Evolutionary conservation across 495 filamentous ascomycete species (phyloP), one percentile per base, ranked within the genome.

Genomic region (Penicillium turbatum): DNA sequence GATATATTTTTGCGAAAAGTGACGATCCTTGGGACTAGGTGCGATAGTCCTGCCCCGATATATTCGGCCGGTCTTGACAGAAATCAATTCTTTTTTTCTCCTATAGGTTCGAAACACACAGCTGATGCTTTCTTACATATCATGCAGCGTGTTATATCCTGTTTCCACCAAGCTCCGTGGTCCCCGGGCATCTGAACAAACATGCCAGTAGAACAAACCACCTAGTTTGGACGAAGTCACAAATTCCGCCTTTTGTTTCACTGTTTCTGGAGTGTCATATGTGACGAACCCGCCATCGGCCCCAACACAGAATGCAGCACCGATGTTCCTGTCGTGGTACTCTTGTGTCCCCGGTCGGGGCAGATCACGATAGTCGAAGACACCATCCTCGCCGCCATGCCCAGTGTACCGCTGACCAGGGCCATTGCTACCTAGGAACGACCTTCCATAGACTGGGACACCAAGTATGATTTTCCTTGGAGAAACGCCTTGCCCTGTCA

Each of bases 121-220:
- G 21, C 21, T 24, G 12, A 3, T 32, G 3, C 2, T 4, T 21
- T 2, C 21, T 53, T 51, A 77, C 69, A 77, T 70, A 32, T 76
- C 73, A 64, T 90, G 87, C 46, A 90, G 66, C 8, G 85, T 82
- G 56, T 82, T 83, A 64, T 88, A 91, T 21, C 87, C 87, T 3
- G 86, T 81, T 39, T 86, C 81, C 42, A 95, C 80, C 61, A 96
- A 66, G 68, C 89, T 93, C 55, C 86, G 73, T 34, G 80, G 73
- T 39, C 79, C 82, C 55, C 79, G 79, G 5, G 79, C 78, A 70
- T 96, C 91, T 2, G 82, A 87, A 16, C 86, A 86, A n/a, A 89
- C 90, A 48, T 87, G 87, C 91, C 90, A 96, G 69, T 92, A 96
- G 66, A 95, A 96, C 32, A 96, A 70, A 0, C 91, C 91, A 13